Conservation (phyloP, 495 filamentous ascomycete genomes). For the Penicillium manginii region DNA sequence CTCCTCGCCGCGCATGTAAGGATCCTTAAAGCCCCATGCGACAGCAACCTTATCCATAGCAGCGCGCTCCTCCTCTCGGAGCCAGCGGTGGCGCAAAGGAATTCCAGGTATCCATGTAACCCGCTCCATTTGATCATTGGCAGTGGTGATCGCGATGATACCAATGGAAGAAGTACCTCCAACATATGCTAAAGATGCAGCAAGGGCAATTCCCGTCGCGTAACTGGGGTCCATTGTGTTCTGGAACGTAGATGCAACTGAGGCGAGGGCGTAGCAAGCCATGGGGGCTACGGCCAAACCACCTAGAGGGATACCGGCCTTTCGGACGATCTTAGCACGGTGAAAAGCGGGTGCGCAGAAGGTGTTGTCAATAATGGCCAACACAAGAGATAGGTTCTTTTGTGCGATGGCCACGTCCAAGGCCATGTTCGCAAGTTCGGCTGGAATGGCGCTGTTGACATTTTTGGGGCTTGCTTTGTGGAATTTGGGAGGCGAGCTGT, state of each 20-base stretch:
- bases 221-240: slow-evolving; percentile 69
- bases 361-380: slow-evolving; percentile 79
- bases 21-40: slow-evolving; percentile 87
- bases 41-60: slow-evolving; percentile 83
- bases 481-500: slow-evolving; percentile 61
- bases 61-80: slow-evolving; percentile 90
- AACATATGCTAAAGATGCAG: slow-evolving; percentile 79
- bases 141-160: slow-evolving; percentile 78
- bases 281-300: slow-evolving; percentile 63
- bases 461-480: slow-evolving; percentile 65
- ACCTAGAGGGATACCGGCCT: slow-evolving; percentile 53
- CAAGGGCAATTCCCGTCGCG: slow-evolving; percentile 79
- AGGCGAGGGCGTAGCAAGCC: slow-evolving; percentile 70
- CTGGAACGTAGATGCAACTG: slow-evolving; percentile 58
- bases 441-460: slow-evolving; percentile 70
- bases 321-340: slow-evolving; percentile 63
- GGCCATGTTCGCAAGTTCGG: slow-evolving; percentile 66
- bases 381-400: slow-evolving; percentile 72
- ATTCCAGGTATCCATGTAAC: slow-evolving; percentile 85
- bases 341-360: slow-evolving; percentile 74
- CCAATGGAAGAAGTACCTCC: slow-evolving; percentile 78
- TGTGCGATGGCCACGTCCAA: slow-evolving; percentile 75
- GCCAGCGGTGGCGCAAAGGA: slow-evolving; percentile 82
- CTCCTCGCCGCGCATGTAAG: slow-evolving; percentile 81
- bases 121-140: slow-evolving; percentile 92